phyloP scores from a whole-genome alignment of 345 rosid genomes.

The Pistacia vera region DNA sequence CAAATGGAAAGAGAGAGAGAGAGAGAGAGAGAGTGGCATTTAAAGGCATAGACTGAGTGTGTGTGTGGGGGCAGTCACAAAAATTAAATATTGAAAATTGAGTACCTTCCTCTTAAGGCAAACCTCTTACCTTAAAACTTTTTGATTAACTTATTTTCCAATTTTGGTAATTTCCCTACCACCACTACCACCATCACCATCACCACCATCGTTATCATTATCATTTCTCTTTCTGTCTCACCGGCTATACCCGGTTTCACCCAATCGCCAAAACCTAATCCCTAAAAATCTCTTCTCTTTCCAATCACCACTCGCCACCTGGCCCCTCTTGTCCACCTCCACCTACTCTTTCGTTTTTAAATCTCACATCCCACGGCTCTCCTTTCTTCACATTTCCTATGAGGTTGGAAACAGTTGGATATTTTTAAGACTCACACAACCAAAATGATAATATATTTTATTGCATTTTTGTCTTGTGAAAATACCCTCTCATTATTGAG shows the following conservation, averaged over 20 bases:
- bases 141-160: conserved; percentile 31
- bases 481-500: no score
- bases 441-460: no score
- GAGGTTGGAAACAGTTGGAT: background rate
- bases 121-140: conserved; percentile 31
- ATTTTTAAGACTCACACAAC: no score
- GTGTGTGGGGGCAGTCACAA: no score
- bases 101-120: conserved; percentile 35
- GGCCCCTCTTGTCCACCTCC: background rate
- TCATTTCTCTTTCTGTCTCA: no score
- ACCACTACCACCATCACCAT: background rate
- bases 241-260: conserved; percentile 35
- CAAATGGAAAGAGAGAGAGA: no score
- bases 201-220: background rate
- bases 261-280: conserved; percentile 8
- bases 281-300: background rate
- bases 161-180: conserved; percentile 24
- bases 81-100: no score
- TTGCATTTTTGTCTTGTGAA: no score
- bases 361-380: conserved; percentile 24
- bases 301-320: conserved; percentile 26
- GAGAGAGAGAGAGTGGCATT: no score
- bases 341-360: background rate
- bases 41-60: no score
- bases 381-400: background rate